Conservation (phyloP, 169 alveolate species). For the Plasmodium blacklocki region DNA sequence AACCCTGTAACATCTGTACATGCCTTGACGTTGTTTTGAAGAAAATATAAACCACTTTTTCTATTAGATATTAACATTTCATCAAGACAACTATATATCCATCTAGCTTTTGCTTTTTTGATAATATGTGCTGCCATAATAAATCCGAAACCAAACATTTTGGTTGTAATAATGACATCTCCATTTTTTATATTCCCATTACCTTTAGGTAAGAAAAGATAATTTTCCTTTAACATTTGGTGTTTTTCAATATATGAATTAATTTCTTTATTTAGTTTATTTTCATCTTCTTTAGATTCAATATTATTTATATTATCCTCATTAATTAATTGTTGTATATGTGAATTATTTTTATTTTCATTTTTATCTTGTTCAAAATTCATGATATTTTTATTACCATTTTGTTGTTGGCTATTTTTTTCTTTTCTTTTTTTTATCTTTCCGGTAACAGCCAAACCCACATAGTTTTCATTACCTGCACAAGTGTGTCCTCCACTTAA, state of each 20-base stretch:
- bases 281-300: not conserved
- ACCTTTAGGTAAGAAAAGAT: slow-evolving; percentile 66
- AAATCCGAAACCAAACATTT: slow-evolving; percentile 75
- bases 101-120: slow-evolving; percentile 76
- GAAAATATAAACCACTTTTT: slow-evolving; percentile 62
- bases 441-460: slow-evolving; percentile 76
- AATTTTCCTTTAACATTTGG: slow-evolving; percentile 29
- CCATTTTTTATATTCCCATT: slow-evolving; percentile 41
- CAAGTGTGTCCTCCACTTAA: slow-evolving; percentile 78
- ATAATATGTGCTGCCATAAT: slow-evolving; percentile 76
- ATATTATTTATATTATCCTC: not conserved
- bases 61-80: slow-evolving; percentile 76
- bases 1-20: slow-evolving; percentile 77
- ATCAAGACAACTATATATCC: slow-evolving; percentile 74
- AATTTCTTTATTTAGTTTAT: slow-evolving; percentile 4
- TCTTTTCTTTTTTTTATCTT: slow-evolving; percentile 40
- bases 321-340: not conserved
- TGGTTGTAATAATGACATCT: slow-evolving; percentile 72
- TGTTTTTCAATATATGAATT: slow-evolving; percentile 12
- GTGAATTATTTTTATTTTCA: not conserved
- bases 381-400: not conserved
- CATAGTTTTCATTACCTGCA: slow-evolving; percentile 77
- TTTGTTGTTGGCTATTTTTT: not conserved
- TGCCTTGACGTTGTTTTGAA: slow-evolving; percentile 59
- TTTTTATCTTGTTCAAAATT: not conserved